A percentile compares a stretch with the other conserved stretches of the same genome.
These are phyloP conservation scores for Shiraia bambusicola DNA, from an alignment of 2,329 filamentous ascomycete genomes.

Conservation along the genomic window DNA sequence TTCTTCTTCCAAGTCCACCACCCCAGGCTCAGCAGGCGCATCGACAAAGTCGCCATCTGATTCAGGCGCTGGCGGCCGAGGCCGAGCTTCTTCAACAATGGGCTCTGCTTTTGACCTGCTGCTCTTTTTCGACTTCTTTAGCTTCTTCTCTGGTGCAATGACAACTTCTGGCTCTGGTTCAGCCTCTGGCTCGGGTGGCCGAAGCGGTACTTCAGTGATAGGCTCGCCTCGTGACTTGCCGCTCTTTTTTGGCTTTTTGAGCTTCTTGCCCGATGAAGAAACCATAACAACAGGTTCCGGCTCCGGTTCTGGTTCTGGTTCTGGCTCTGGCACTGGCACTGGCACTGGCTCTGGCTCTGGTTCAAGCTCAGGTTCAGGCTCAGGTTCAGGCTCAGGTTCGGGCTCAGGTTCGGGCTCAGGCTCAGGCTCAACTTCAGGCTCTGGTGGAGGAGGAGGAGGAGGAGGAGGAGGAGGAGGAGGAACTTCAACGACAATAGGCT, in stretches of 20 bases:
- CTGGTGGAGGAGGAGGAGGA: constrained; percentile 33
- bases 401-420: constrained; percentile 46
- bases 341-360: constrained; percentile 28
- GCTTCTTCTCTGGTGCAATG: constrained; percentile 29
- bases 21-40: constrained; percentile 20
- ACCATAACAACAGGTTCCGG: constrained; percentile 33
- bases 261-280: constrained; percentile 18
- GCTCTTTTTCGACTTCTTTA: constrained; percentile 26
- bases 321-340: constrained; percentile 35
- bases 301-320: constrained; percentile 35
- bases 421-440: constrained; percentile 28
- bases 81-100: constrained; percentile 3
- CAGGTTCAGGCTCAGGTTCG: constrained; percentile 14
- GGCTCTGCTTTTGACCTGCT: constrained; percentile 10
- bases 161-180: constrained; percentile 45
- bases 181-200: constrained; percentile 34
- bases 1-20: constrained; percentile 23
- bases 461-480: constrained; percentile 23
- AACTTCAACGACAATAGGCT: constrained; percentile 28
- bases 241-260: constrained; percentile 33
- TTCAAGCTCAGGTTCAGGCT: constrained; percentile 29
- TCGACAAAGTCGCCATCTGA: constrained; percentile 22
- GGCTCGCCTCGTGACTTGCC: constrained; percentile 22
- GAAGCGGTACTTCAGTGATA: constrained; percentile 28
- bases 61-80: constrained; percentile 27